Base-by-base conservation (phyloP, 768 basidiomycete species). In the Lentinula raphanica region DNA sequence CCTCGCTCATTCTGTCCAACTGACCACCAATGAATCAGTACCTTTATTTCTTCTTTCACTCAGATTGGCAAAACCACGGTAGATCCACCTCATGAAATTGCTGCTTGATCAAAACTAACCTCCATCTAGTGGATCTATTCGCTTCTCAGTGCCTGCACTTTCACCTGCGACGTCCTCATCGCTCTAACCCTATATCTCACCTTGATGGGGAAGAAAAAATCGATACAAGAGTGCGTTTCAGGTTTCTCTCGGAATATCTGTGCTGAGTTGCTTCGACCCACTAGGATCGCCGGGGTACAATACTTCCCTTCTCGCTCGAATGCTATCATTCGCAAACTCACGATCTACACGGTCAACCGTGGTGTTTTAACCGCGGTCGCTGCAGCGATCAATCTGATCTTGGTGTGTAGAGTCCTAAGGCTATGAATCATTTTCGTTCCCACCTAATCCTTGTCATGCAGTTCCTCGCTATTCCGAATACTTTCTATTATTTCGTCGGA, bases 401-500 rank as follows among this genome's bases (percentile, higher is more conserved):
- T 67, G 27, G 66, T 51, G n/a, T 9, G 49, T 32, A 62, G 9
- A 46, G n/a, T n/a, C n/a, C n/a, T n/a, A n/a, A n/a, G n/a, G n/a
- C n/a, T n/a, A n/a, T n/a, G n/a, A n/a, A n/a, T n/a, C n/a, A n/a
- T n/a, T n/a, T n/a, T n/a, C n/a, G n/a, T n/a, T n/a, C n/a, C n/a
- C n/a, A n/a, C n/a, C n/a, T n/a, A n/a, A n/a, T 60, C 49, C 17
- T 28, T 15, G 17, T 56, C n/a, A 23, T 51, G 17, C 1, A 67
- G 66, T 67, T 67, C 35, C 36, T 65, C 3, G 31, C 59, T 9
- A 38, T 57, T 15, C 66, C 64, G 17, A 50, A 56, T 12, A 67
- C 60, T 3, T 65, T 64, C 39, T 67, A 63, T 32, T 67, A 64
- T 49, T 67, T 63, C 44, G 48, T 67, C n/a, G 66, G 63, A n/a